Evolutionary conservation across 2,329 filamentous ascomycete genomes (phyloP), one percentile per base, ranked within the genome.

Genomic region (Dactylellina haptotyla): DNA sequence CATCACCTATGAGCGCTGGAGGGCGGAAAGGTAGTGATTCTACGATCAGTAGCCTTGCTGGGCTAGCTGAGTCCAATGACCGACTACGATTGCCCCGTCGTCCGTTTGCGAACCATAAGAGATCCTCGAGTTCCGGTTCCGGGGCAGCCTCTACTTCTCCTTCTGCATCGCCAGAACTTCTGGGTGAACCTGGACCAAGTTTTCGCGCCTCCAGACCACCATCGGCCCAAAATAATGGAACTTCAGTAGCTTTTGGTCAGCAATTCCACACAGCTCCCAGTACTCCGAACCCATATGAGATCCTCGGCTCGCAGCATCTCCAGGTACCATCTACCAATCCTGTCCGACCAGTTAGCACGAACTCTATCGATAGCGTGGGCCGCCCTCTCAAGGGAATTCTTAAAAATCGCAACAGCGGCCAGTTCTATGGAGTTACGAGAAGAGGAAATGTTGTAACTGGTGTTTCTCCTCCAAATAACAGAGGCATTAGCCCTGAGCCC

Each of bases 1-100:
- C 69, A 3, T 66, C 69, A 16, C 69, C 61, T n/a, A n/a, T 30
- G 37, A 66, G 69, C 30, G n/a, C 25, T 14, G 61, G 61, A 8
- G 69, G 30, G n/a, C 58, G 67, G 5, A 65, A 56, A 12, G 45
- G 23, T 26, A 62, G 46, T n/a, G 61, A 14, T 8, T 62, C 69
- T 16, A 73, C 61, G 9, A 66, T 66, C 20, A 41, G 37, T 20
- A 56, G 61, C 14, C 59, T 62, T 18, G 25, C 41, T 5, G 48
- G 43, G 23, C 28, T 20, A 0, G 16, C 39, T 14, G 61, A 61
- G n/a, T 16, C 32, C n/a, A 46, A 37, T 16, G 34, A 43, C 14
- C 14, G 43, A 2, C 34, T 64, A 3, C 53, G 41, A 8, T 46
- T n/a, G 4, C 53, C 61, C 6, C 39, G 34, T 26, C 25, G 41